Conservation (phyloP, 768 basidiomycete genomes). For the Pisolithus sp. region DNA sequence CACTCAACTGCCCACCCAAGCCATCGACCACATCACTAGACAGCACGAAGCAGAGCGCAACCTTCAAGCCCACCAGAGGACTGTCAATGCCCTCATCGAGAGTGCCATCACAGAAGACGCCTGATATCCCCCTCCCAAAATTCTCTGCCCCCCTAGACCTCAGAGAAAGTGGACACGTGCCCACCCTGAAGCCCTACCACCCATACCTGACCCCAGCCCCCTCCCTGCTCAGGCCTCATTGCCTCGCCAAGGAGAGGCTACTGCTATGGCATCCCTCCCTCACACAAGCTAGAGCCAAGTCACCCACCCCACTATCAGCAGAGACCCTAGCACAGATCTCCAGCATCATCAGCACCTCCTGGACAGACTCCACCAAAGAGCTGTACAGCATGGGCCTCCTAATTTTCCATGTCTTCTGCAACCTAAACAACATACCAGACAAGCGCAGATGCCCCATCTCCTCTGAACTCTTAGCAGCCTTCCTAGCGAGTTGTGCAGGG, state of each 20-base stretch:
- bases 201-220: conserved; percentile 13
- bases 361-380: conserved; percentile 25
- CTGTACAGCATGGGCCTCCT: conserved; percentile 36
- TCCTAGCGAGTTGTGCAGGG: conserved; percentile 27
- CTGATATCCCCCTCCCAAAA: neutral
- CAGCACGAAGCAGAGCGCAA: neutral
- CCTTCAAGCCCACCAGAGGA: too few species aligned
- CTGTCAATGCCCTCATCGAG: too few species aligned
- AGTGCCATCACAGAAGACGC: neutral
- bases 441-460: conserved; percentile 23
- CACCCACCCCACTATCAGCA: neutral
- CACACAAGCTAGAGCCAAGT: neutral
- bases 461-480: conserved; percentile 20
- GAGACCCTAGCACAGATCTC: conserved; percentile 14
- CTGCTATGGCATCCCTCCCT: neutral
- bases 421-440: conserved; percentile 28
- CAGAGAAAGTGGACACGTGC: neutral
- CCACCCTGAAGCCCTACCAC: conserved; percentile 2
- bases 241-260: too few species aligned
- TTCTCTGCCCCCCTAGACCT: neutral
- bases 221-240: conserved; percentile 8
- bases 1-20: neutral
- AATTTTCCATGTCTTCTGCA: conserved; percentile 36
- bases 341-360: conserved; percentile 19
- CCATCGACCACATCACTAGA: neutral